A percentile compares a stretch with the other conserved stretches of the same genome.
Conservation (phyloP, 257 asterid genomes). For the Solanum sitiens region DNA sequence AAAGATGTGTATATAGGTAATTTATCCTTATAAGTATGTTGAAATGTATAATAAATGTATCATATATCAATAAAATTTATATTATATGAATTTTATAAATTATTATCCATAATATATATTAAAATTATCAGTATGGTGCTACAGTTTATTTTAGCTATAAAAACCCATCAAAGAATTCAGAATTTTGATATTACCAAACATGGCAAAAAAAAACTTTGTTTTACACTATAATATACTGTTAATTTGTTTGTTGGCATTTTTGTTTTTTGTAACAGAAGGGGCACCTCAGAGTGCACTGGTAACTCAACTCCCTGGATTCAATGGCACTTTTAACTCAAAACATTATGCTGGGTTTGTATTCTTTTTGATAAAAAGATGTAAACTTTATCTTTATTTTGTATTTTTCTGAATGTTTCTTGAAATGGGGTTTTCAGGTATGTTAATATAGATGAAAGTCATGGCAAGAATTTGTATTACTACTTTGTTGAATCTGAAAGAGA, state of each 20-base stretch:
- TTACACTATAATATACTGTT: background rate
- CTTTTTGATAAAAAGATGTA: background rate
- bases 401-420: background rate
- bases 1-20: too few species aligned
- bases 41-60: too few species aligned
- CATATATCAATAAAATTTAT: too few species aligned
- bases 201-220: background rate
- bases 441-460: constrained; percentile 46
- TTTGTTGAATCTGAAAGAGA: constrained; percentile 75
- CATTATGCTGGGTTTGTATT: constrained; percentile 73
- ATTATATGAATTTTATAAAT: too few species aligned
- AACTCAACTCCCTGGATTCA: constrained; percentile 60
- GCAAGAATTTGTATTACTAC: constrained; percentile 71
- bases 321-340: constrained; percentile 63
- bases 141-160: background rate
- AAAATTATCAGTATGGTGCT: background rate
- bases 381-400: background rate
- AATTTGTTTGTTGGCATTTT: background rate
- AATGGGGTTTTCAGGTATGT: constrained; percentile 47
- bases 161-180: background rate
- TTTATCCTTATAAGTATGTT: too few species aligned
- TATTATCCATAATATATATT: too few species aligned
- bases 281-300: constrained; percentile 58
- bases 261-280: constrained; percentile 19
- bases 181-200: background rate